Evolutionary conservation across 495 filamentous ascomycete genomes (phyloP).

Genomic region (Annulohypoxylon maeteangense): DNA sequence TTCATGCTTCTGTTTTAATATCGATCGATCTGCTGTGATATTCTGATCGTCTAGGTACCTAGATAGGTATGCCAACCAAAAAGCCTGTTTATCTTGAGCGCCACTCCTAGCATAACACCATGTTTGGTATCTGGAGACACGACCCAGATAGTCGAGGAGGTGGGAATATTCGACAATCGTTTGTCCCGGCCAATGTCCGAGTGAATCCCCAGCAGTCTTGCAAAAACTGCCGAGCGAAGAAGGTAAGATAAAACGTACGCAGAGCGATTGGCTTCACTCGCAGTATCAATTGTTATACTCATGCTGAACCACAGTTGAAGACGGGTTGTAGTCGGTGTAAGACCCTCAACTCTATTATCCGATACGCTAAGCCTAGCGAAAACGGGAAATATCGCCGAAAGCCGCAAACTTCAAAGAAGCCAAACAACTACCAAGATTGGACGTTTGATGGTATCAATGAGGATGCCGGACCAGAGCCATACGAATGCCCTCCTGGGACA

Average conservation of each 20-base stretch:
- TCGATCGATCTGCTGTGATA: neutral
- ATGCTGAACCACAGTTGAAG: neutral
- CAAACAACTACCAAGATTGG: neutral
- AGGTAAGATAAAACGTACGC: neutral
- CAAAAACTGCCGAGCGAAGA: neutral
- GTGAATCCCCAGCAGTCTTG: neutral
- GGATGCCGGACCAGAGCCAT: neutral
- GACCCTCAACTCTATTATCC: neutral
- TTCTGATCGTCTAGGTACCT: neutral
- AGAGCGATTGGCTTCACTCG: neutral
- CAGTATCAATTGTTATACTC: neutral
- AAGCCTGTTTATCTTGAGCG: neutral
- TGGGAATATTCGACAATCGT: conserved; percentile 5
- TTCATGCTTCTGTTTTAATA: conserved; percentile 4
- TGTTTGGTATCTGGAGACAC: conserved; percentile 8
- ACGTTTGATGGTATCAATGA: neutral
- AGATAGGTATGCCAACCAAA: neutral
- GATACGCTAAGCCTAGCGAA: neutral
- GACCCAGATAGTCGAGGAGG: conserved; percentile 3
- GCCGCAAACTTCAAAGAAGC: neutral
- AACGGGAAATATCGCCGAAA: neutral
- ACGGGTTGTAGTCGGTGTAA: conserved; percentile 1
- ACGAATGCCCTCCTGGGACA: neutral
- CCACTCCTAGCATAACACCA: neutral
- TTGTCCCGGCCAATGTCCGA: neutral